Conservation (phyloP, 148 eudicot species). For the Fagopyrum esculentum region DNA sequence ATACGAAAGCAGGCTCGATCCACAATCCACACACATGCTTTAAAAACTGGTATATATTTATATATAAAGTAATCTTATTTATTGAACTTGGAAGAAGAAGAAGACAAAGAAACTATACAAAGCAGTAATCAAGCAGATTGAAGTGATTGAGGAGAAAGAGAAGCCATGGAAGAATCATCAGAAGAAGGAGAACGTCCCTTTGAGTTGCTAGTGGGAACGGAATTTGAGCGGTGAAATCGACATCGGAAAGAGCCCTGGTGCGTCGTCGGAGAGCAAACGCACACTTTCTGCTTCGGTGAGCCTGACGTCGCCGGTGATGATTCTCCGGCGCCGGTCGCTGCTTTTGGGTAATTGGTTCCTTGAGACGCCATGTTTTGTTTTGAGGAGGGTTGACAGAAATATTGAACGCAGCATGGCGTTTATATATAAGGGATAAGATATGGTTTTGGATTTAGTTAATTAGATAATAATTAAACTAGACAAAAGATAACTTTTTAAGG, state of each 20-base stretch:
- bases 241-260: background rate
- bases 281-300: background rate
- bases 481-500: no score
- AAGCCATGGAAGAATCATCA: background rate
- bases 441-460: background rate
- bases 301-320: no score
- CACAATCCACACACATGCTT: no score
- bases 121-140: background rate
- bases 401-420: background rate
- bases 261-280: background rate
- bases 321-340: background rate
- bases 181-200: background rate
- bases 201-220: background rate
- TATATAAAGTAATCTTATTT: no score
- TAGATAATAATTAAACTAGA: background rate
- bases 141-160: background rate
- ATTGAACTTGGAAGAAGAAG: no score
- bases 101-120: no score
- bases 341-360: background rate
- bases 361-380: background rate
- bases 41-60: background rate
- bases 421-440: background rate
- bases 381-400: background rate
- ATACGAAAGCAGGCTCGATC: no score
- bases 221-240: background rate